Base-by-base conservation (phyloP, 2,329 filamentous ascomycete genomes). In the Phialophora tarda region DNA sequence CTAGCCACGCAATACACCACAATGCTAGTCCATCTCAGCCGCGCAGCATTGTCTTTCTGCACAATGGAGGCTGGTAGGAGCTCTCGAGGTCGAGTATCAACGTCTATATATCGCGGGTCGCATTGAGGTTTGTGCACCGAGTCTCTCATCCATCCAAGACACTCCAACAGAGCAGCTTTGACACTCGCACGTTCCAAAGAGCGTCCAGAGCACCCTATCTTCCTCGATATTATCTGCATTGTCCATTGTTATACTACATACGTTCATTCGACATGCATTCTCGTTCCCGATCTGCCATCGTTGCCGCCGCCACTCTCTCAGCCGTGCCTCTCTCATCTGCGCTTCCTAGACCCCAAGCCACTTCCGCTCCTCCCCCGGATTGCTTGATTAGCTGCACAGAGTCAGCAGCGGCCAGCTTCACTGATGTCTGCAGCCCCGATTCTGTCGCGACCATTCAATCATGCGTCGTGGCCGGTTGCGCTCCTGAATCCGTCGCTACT, bases 281-380 rank as follows among this genome's bases (percentile, higher is more conserved):
- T 17, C 63, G 58, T 44, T 55, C 63, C 38, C 55, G 50, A 62
- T 65, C 63, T 50, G 51, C 51, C 8, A 23, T 48, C n/a, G 14
- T 65, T 56, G 58, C 50, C 6, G 63, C 57, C 6, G 47, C 63
- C 53, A 51, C 58, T 57, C 34, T 63, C 55, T 26, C 57, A 12
- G 47, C 24, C n/a, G 23, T 61, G 28, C 58, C 62, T 4, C 24
- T 65, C 10, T 30, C 58, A 26, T 56, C 57, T 1, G 63, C 63
- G 23, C 23, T 54, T 38, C 63, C 63, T 14, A 48, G 38, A 44
- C 38, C 57, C 8, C 59, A 61, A 28, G 14, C n/a, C n/a, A 28
- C 58, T 26, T 32, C 47, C 44, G 4, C 59, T 11, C 11, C 28
- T 53, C 28, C 48, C 17, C 30, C 44, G 1, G 32, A 17, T 30